phyloP scores from a whole-genome alignment of 495 filamentous ascomycete genomes.

The Xylaria palmicola region DNA sequence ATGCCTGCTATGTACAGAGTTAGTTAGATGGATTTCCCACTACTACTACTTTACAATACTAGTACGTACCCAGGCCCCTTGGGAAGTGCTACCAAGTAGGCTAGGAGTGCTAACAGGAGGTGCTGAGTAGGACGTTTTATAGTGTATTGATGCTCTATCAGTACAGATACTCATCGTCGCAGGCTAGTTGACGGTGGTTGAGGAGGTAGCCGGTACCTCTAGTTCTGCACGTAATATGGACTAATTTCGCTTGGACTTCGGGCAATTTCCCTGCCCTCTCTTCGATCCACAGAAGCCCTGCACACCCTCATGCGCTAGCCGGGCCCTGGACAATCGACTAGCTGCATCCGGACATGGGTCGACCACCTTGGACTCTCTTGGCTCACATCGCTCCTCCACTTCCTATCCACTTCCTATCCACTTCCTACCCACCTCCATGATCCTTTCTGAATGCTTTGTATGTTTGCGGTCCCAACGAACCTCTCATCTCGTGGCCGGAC shows the following conservation, averaged over 20 bases:
- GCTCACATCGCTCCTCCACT: conserved; percentile 3
- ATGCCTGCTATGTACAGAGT: too few species aligned
- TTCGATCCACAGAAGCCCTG: conserved; percentile 12
- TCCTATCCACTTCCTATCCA: conserved; percentile 6
- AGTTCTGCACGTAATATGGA: conserved; percentile 17
- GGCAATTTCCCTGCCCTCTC: conserved; percentile 25
- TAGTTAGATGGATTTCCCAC: too few species aligned
- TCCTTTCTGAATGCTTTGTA: conserved; percentile 2
- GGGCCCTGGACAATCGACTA: background rate
- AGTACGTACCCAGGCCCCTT: too few species aligned
- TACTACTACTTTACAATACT: too few species aligned
- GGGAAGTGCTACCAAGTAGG: too few species aligned
- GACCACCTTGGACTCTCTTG: background rate
- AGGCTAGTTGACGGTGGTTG: too few species aligned
- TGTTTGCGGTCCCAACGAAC: background rate
- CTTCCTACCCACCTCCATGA: conserved; percentile 7
- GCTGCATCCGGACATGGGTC: background rate
- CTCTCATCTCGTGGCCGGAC: background rate
- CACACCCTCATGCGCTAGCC: background rate
- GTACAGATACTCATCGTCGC: background rate
- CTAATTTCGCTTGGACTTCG: conserved; percentile 30
- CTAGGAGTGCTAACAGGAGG: background rate
- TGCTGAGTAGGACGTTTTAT: background rate
- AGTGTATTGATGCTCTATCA: too few species aligned
- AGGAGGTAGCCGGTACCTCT: background rate